Percentiles rank a stretch among this genome's conserved stretches.
phyloP scores from a whole-genome alignment of 2,329 filamentous ascomycete species.

The Emergomyces pasteurianus region DNA sequence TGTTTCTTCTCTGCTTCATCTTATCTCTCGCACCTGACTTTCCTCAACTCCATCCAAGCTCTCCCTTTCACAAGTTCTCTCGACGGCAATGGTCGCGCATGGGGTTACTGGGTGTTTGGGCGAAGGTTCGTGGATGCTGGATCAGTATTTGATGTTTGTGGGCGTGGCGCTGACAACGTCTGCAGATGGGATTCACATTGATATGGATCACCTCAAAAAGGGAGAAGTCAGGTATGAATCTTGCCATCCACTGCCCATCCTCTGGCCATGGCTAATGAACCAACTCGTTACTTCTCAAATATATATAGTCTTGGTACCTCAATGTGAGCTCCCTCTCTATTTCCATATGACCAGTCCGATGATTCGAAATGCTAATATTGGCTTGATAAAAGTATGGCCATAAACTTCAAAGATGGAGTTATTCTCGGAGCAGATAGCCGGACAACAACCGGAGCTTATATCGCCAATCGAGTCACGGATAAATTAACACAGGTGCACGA shows the following conservation, averaged over 20 bases:
- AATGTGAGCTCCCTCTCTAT: slow-evolving; percentile 51
- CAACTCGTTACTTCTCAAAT: neutral
- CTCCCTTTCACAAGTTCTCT: neutral
- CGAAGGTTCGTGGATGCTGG: slow-evolving; percentile 8
- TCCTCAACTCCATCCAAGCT: neutral
- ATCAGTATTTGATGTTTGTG: neutral
- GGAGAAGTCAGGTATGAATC: slow-evolving; percentile 92
- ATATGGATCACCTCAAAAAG: slow-evolving; percentile 98
- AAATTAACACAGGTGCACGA: slow-evolving; percentile 98
- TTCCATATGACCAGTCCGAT: neutral
- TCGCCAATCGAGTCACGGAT: slow-evolving; percentile 97
- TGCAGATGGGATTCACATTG: slow-evolving; percentile 94
- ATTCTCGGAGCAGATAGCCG: slow-evolving; percentile 94
- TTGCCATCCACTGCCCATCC: neutral
- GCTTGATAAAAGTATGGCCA: slow-evolving; percentile 63
- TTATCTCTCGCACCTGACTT: neutral
- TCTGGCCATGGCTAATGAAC: neutral
- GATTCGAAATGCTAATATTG: slow-evolving; percentile 15
- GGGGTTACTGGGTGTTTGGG: slow-evolving; percentile 11
- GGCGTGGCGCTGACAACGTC: slow-evolving; percentile 10
- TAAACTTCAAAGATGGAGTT: slow-evolving; percentile 97
- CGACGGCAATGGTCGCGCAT: slow-evolving; percentile 7
- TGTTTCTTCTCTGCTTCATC: neutral
- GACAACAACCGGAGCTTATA: slow-evolving; percentile 95
- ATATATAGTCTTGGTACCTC: slow-evolving; percentile 90